Evolutionary conservation across 805 yeast species (phyloP).

Genomic region (Priceomyces carsonii): DNA sequence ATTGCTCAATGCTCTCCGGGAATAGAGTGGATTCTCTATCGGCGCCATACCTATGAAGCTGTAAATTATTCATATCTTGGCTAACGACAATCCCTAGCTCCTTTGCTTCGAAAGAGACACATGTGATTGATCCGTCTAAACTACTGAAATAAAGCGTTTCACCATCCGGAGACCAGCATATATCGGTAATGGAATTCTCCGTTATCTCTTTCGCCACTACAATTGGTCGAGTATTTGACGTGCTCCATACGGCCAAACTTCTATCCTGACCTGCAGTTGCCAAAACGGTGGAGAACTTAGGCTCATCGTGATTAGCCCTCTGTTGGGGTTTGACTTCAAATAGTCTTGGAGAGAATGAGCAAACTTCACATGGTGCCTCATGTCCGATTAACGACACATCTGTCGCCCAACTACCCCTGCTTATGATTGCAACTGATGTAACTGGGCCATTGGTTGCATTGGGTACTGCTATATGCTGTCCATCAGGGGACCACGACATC

Average conservation of each 20-base stretch:
- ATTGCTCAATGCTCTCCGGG: conserved; percentile 84
- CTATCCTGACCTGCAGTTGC: conserved; percentile 97
- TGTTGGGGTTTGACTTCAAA: conserved; percentile 40
- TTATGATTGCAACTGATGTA: conserved; percentile 68
- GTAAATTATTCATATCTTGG: conserved; percentile 61
- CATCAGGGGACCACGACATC: conserved; percentile 90
- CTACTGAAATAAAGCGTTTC: conserved; percentile 71
- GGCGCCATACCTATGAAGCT: conserved; percentile 82
- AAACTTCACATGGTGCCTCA: conserved; percentile 83
- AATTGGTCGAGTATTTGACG: conserved; percentile 72
- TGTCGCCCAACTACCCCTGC: conserved; percentile 79
- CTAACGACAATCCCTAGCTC: conserved; percentile 70
- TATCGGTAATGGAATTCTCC: conserved; percentile 78
- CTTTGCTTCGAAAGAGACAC: conserved; percentile 58
- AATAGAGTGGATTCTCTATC: conserved; percentile 81
- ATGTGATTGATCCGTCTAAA: conserved; percentile 79
- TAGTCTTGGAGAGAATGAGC: conserved; percentile 69
- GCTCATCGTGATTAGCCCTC: conserved; percentile 27
- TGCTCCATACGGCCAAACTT: conserved; percentile 85
- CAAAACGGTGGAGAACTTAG: conserved; percentile 62
- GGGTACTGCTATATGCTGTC: conserved; percentile 82
- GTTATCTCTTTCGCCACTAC: conserved; percentile 77
- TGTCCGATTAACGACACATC: conserved; percentile 78
- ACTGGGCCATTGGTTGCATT: conserved; percentile 85
- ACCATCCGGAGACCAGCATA: conserved; percentile 89